Evolutionary conservation across 73 alveolate genomes (phyloP).

Genomic region (Uronychia setigera): DNA sequence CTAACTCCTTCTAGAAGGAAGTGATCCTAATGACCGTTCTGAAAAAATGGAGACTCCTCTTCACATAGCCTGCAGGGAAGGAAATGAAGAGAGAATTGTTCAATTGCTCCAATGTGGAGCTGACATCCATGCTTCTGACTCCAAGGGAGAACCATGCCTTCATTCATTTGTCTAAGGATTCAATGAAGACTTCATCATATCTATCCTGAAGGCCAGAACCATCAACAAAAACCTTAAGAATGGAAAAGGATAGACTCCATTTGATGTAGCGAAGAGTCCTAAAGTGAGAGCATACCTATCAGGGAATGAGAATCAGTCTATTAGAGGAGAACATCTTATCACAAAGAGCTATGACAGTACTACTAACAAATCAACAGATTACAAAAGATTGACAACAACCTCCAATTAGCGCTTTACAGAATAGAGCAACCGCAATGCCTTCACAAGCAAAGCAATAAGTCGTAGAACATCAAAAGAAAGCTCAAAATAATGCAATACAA

Average conservation of each 20-base stretch:
- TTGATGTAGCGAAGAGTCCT: background rate
- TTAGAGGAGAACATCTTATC: background rate
- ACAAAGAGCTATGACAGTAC: background rate
- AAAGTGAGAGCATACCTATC: background rate
- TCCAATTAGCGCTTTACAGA: too few species aligned
- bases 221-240: background rate
- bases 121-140: background rate
- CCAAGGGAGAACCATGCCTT: background rate
- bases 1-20: background rate
- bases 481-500: too few species aligned
- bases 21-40: conserved; percentile 18
- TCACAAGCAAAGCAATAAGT: too few species aligned
- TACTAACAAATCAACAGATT: too few species aligned
- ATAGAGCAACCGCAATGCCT: too few species aligned
- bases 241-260: background rate
- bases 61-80: conserved; percentile 12
- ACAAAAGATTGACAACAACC: too few species aligned
- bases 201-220: background rate
- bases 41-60: conserved; percentile 22
- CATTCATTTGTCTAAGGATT: background rate
- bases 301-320: background rate
- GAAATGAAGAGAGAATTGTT: background rate
- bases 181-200: background rate
- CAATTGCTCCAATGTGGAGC: background rate
- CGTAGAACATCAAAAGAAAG: too few species aligned